Evolutionary conservation across 495 filamentous ascomycete species (phyloP).

Genomic region (Beverwykella pulmonaria): DNA sequence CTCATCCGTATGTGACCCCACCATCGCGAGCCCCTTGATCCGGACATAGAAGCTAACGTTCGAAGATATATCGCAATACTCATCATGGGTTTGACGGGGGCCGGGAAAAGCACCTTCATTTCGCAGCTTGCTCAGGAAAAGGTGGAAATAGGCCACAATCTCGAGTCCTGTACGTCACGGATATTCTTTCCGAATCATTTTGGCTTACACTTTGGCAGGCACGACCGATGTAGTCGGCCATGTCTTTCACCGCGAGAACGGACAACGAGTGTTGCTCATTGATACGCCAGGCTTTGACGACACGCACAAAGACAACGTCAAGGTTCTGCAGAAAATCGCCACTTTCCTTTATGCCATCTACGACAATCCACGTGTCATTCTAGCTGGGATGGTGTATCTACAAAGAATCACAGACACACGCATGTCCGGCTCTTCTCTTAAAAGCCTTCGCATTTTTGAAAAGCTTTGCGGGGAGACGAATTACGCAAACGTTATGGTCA

Average conservation of each 20-base stretch:
- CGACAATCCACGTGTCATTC: constrained; percentile 12
- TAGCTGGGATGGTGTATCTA: constrained; percentile 50
- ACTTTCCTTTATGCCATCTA: constrained; percentile 41
- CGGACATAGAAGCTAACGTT: not conserved
- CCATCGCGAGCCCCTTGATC: too few species aligned
- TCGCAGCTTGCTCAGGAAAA: constrained; percentile 37
- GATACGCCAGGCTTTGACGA: constrained; percentile 37
- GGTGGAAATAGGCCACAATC: constrained; percentile 38
- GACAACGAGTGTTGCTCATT: constrained; percentile 25
- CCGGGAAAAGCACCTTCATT: constrained; percentile 50
- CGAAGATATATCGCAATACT: constrained; percentile 35
- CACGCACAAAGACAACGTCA: constrained; percentile 17
- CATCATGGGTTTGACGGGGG: constrained; percentile 47
- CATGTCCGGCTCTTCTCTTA: constrained; percentile 41
- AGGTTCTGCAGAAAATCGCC: constrained; percentile 50
- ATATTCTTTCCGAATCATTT: not conserved
- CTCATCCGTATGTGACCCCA: too few species aligned
- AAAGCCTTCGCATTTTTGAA: constrained; percentile 44
- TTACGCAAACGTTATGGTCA: constrained; percentile 43
- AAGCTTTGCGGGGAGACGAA: constrained; percentile 44
- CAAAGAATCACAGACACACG: constrained; percentile 47
- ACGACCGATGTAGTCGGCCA: constrained; percentile 10
- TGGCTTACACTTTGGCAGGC: not conserved
- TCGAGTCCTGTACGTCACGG: constrained; percentile 20
- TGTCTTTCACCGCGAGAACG: constrained; percentile 24